Base-by-base conservation (phyloP, 345 rosid species). In the Viola odorata region DNA sequence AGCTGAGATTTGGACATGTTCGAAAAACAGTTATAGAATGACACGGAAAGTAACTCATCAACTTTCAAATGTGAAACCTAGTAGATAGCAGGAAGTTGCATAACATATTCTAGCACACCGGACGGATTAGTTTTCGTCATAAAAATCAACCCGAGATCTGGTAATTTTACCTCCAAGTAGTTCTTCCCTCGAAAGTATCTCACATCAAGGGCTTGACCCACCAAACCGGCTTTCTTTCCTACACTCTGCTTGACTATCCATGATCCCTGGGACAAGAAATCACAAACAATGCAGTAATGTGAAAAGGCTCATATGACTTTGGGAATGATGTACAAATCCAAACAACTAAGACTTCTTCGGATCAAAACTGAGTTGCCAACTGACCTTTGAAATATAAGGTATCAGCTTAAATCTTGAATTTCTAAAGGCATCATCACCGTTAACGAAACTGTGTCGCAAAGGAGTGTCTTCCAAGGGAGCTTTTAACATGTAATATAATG, bases 241-340 rank as follows among this genome's bases (percentile, higher is more conserved):
- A 95, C 95, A 66, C 97, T 88, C 66, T 88, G 96, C 81, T 86
- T 95, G 42, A 86, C 97, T 42, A 95, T 84, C 99, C 99, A 91
- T 44, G 99, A 86, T 50, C 97, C 99, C 95, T 87, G 65, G 55
- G 23, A 41, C 52, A 23, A n/a, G 38, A 60, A 45, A 63, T 47
- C 50, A 52, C 38, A 50, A 32, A 37, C 37, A 50, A 60, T 37
- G 44, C 17, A 48, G 47, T 12, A 13, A 15, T 47, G 51, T 44
- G 9, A 60, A 47, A 47, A 6, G 32, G 2, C 32, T 23, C 32
- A 23, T 23, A 52, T 23, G n/a, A 8, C 37, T 3, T 41, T 17
- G 9, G 15, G 6, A 8, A 0, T 9, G 41, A 36, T 47, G 5
- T 11, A 17, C 23, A 38, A 62, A 39, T 6, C 13, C 36, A 53